Conservation (phyloP, 495 filamentous ascomycete species). For the Trichoderma asperelloides region DNA sequence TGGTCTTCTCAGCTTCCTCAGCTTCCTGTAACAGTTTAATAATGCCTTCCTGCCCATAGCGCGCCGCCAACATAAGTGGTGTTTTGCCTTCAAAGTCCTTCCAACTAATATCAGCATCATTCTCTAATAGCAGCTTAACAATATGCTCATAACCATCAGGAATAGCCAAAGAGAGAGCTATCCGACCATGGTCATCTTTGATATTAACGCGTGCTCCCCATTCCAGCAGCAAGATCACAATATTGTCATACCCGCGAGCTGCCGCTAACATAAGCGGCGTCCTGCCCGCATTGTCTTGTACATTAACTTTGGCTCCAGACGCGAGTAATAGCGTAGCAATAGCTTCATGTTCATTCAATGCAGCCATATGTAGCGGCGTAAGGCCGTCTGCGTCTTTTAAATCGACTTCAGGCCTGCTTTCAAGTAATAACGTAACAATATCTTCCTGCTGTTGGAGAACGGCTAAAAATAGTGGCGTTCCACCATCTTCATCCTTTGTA, state of each 20-base stretch:
- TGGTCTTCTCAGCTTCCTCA: too few species aligned
- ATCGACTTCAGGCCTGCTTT: too few species aligned
- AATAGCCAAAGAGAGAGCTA: too few species aligned
- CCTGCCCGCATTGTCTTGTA: conserved; percentile 14
- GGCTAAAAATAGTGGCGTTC: conserved; percentile 8
- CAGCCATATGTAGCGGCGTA: conserved; percentile 11
- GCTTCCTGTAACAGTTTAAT: too few species aligned
- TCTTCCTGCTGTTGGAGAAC: too few species aligned
- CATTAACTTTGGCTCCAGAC: conserved; percentile 14
- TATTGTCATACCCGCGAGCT: conserved; percentile 10
- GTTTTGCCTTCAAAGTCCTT: too few species aligned
- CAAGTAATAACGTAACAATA: too few species aligned
- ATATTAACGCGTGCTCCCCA: background rate
- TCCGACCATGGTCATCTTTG: background rate
- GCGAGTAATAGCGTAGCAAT: background rate
- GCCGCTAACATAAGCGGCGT: conserved; percentile 19
- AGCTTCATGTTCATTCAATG: background rate
- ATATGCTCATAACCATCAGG: background rate
- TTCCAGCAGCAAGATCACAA: background rate
- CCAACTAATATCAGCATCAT: background rate
- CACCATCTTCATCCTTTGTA: background rate
- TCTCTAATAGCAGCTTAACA: conserved; percentile 12
- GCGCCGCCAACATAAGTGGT: too few species aligned
- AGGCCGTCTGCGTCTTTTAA: too few species aligned
- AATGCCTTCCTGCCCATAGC: too few species aligned